Conservation (phyloP, 805 yeast species). For the Nakazawaea holstii region DNA sequence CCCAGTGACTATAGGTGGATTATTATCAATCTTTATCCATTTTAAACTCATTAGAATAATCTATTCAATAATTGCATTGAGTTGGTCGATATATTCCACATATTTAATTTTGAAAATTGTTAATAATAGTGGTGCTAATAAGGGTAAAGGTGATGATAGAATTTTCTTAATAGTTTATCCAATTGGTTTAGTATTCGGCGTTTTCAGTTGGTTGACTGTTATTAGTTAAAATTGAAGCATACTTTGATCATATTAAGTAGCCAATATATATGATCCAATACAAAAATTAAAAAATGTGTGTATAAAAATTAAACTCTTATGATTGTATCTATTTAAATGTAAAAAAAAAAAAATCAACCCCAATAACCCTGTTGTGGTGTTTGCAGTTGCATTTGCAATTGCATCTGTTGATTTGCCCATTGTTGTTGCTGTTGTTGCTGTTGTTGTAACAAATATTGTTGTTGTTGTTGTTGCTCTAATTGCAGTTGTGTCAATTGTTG, state of each 20-base stretch:
- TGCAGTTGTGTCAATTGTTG: conserved; percentile 15
- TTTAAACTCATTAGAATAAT: conserved; percentile 38
- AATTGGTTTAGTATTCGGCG: conserved; percentile 43
- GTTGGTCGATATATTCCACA: conserved; percentile 51
- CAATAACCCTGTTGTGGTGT: conserved; percentile 6
- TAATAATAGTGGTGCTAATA: conserved; percentile 27
- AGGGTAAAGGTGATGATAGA: conserved; percentile 49
- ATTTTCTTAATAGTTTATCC: conserved; percentile 50
- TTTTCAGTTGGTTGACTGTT: conserved; percentile 49
- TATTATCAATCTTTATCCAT: conserved; percentile 36
- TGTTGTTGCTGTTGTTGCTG: conserved; percentile 10
- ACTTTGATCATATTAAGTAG: no score
- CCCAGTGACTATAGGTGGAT: conserved; percentile 46
- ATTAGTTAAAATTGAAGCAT: conserved; percentile 29
- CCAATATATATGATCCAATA: no score
- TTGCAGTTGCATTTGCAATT: conserved; percentile 8
- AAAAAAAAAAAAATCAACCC: neutral
- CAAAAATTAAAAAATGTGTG: no score
- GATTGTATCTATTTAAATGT: no score
- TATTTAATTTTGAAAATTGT: conserved; percentile 44
- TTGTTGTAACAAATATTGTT: conserved; percentile 9
- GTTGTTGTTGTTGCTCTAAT: conserved; percentile 16
- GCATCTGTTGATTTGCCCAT: conserved; percentile 5
- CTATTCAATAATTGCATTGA: conserved; percentile 33
- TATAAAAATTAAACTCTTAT: no score